phyloP scores from a whole-genome alignment of 495 filamentous ascomycete species.

The Xylaria sp. region DNA sequence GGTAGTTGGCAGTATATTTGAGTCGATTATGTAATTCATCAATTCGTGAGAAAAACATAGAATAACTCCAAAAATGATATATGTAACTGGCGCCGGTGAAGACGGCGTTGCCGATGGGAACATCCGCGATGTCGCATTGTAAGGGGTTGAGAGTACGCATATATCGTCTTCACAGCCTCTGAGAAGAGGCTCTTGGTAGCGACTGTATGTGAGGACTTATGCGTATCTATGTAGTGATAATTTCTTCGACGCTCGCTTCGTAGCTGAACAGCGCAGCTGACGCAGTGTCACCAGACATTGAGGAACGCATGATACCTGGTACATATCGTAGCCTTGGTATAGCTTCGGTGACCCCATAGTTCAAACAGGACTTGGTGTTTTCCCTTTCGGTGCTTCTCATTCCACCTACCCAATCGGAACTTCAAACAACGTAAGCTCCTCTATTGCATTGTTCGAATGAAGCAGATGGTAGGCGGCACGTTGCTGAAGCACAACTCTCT shows the following conservation, averaged over 20 bases:
- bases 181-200: neutral
- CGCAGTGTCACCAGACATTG: slow-evolving; percentile 9
- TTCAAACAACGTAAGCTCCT: neutral
- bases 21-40: neutral
- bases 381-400: neutral
- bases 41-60: neutral
- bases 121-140: neutral
- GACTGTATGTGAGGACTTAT: neutral
- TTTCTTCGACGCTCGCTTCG: neutral
- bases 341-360: slow-evolving; percentile 3
- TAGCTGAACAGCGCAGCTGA: slow-evolving; percentile 1
- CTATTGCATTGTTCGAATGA: neutral
- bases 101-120: neutral
- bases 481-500: neutral
- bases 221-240: neutral
- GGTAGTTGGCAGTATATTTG: neutral
- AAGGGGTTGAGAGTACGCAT: neutral
- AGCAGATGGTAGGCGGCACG: neutral
- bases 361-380: neutral
- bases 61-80: neutral
- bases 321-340: neutral
- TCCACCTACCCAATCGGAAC: slow-evolving; percentile 18
- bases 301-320: neutral
- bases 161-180: neutral
- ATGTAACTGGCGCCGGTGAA: neutral